These are phyloP conservation scores for Pleurotus platypus DNA, from an alignment of 768 basidiomycete species.

Conservation along the genomic window DNA sequence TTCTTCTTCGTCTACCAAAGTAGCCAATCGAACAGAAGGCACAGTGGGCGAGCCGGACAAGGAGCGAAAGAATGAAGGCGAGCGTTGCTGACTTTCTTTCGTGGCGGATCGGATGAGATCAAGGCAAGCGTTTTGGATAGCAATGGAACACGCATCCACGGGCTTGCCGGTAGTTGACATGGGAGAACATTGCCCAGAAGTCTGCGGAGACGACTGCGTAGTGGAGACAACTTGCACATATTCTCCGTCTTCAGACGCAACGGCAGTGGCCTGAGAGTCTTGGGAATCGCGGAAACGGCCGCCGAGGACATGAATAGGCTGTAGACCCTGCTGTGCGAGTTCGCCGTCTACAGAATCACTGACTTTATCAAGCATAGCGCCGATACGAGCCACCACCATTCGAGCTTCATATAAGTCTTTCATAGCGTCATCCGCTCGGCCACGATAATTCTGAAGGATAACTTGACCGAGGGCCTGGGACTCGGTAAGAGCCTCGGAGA, in stretches of 20 bases:
- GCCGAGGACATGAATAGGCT: slow-evolving; percentile 17
- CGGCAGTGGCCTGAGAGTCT: slow-evolving; percentile 59
- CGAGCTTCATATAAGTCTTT: slow-evolving; percentile 48
- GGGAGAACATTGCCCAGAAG: neutral
- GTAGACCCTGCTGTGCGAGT: slow-evolving; percentile 31
- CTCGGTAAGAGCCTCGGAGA: slow-evolving; percentile 46
- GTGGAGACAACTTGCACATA: slow-evolving; percentile 1
- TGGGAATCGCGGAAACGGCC: slow-evolving; percentile 57
- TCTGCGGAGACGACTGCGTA: neutral
- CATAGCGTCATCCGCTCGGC: slow-evolving; percentile 46
- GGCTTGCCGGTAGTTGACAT: neutral
- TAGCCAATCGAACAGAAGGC: neutral
- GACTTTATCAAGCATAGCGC: slow-evolving; percentile 39
- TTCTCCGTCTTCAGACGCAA: slow-evolving; percentile 23
- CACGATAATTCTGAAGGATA: slow-evolving; percentile 48
- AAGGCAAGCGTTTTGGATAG: slow-evolving; percentile 4
- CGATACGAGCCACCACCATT: slow-evolving; percentile 38
- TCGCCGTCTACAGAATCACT: slow-evolving; percentile 42
- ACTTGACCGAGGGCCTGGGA: slow-evolving; percentile 40
- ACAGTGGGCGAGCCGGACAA: neutral
- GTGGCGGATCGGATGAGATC: slow-evolving; percentile 4
- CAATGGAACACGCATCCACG: slow-evolving; percentile 3
- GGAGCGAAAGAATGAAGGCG: slow-evolving; percentile 4
- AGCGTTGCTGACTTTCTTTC: neutral
- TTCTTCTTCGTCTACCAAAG: slow-evolving; percentile 4